Evolutionary conservation across 2,329 filamentous ascomycete species (phyloP).

Genomic region (Thielaviopsis euricoi): DNA sequence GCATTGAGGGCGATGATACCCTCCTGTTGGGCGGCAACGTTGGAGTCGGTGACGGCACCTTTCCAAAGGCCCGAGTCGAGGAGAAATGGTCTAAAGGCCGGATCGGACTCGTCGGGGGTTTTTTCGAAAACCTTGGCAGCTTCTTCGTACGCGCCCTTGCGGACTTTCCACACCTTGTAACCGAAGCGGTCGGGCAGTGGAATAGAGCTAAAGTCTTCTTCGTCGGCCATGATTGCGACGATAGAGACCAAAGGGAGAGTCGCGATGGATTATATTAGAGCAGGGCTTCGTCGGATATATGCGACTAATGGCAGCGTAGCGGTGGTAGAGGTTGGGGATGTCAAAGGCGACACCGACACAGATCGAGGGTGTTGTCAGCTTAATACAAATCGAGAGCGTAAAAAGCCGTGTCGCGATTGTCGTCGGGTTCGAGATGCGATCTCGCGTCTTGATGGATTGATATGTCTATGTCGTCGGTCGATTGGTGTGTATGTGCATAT

Average conservation of each 20-base stretch:
- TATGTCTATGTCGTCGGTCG: too few relatives aligned
- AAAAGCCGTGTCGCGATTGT: background rate
- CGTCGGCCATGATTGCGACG: slow-evolving; percentile 49
- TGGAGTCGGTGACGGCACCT: slow-evolving; percentile 78
- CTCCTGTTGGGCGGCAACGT: slow-evolving; percentile 92
- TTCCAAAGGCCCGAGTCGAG: slow-evolving; percentile 82
- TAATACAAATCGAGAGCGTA: background rate
- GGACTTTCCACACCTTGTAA: slow-evolving; percentile 94
- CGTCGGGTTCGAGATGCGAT: background rate
- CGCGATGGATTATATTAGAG: background rate
- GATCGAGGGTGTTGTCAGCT: too few relatives aligned
- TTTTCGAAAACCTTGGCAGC: slow-evolving; percentile 73
- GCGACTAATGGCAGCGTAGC: background rate
- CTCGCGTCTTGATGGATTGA: background rate
- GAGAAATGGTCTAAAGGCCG: slow-evolving; percentile 74
- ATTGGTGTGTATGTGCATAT: background rate
- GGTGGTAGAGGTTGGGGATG: too few relatives aligned
- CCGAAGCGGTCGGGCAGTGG: slow-evolving; percentile 65
- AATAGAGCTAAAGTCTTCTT: slow-evolving; percentile 65
- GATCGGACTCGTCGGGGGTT: slow-evolving; percentile 70
- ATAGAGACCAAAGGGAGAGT: background rate
- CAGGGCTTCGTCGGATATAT: background rate
- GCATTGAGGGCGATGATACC: slow-evolving; percentile 75
- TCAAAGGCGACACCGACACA: too few relatives aligned
- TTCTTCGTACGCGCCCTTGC: slow-evolving; percentile 89